Evolutionary conservation across 2,329 filamentous ascomycete species (phyloP), one percentile per base, ranked within the genome.

Genomic region (Colletotrichum echinochloae): DNA sequence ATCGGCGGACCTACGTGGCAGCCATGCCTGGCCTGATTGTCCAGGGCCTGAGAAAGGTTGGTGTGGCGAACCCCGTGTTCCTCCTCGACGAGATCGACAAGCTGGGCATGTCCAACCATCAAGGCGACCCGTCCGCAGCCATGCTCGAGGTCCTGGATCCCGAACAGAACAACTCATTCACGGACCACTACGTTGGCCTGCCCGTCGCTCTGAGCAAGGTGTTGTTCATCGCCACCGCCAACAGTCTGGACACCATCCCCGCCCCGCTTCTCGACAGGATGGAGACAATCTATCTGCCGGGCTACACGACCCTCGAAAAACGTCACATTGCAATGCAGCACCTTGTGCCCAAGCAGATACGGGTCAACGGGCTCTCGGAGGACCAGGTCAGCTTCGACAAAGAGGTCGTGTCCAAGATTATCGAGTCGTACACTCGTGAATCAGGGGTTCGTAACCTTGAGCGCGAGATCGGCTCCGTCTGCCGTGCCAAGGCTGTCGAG

Each of bases 21-120:
- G 96, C 96, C n/a, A 98, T 99, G 95, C 96, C 96, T 12, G 96
- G 96, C 64, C 86, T 98, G 65, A 92, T 99, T 70, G 95, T 98
- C 37, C 95, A 94, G 79, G 96, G 95, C 0, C 80, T 99, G 65
- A 95, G 96, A 83, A 99, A 98, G 83, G 95, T 97, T 39, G 95
- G 95, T 56, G 95, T 98, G 26, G 90, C 94, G 3, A 99, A 99
- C 78, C 96, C 96, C 0, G 95, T 99, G 66, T 93, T 99, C 82
- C 83, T 99, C 55, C 90, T 99, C 16, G 96, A 99, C 78, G 96
- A 99, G 83, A 98, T 99, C 75, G 96, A 99, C 85, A 99, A 99
- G 86, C 89, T 99, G 72, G 94, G 95, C 73, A 90, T 91, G 70
- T 91, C 94, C 44, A 98, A 95, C 79, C 92, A 96, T 80, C 95